Evolutionary conservation across 805 yeast genomes (phyloP).

Genomic region (Pichia gijzeniarum): DNA sequence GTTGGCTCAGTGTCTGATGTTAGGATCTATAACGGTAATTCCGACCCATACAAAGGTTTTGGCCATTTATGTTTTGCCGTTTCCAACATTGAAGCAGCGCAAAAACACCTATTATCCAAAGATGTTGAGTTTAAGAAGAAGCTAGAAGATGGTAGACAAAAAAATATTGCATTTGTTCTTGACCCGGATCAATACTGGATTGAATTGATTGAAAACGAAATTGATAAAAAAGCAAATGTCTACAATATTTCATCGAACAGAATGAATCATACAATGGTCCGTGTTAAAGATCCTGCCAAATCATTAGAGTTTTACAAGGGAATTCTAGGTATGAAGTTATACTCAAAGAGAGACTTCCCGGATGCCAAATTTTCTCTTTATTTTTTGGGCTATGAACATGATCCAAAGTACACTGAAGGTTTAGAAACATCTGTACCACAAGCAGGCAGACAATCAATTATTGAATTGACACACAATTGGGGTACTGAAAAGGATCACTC

Average conservation of each 20-base stretch:
- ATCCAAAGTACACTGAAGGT: conserved; percentile 37
- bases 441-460: conserved; percentile 53
- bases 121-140: conserved; percentile 79
- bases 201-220: conserved; percentile 65
- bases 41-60: conserved; percentile 79
- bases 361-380: conserved; percentile 79
- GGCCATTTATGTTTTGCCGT: conserved; percentile 92
- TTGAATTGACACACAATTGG: conserved; percentile 93
- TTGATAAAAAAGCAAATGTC: conserved; percentile 34
- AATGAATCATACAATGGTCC: conserved; percentile 88
- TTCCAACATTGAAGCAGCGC: conserved; percentile 62
- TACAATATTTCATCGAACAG: conserved; percentile 39
- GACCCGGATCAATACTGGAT: conserved; percentile 98
- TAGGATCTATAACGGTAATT: conserved; percentile 76
- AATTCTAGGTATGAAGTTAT: conserved; percentile 73
- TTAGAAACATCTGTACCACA: conserved; percentile 30
- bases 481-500: conserved; percentile 81
- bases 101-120: conserved; percentile 47
- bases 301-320: conserved; percentile 75
- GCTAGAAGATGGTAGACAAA: conserved; percentile 85
- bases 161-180: conserved; percentile 85
- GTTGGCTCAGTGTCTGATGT: conserved; percentile 45
- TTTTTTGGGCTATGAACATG: conserved; percentile 70
- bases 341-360: conserved; percentile 48
- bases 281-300: conserved; percentile 76